phyloP scores from a whole-genome alignment of 73 alveolate genomes.

The Symbiodinium natans region DNA sequence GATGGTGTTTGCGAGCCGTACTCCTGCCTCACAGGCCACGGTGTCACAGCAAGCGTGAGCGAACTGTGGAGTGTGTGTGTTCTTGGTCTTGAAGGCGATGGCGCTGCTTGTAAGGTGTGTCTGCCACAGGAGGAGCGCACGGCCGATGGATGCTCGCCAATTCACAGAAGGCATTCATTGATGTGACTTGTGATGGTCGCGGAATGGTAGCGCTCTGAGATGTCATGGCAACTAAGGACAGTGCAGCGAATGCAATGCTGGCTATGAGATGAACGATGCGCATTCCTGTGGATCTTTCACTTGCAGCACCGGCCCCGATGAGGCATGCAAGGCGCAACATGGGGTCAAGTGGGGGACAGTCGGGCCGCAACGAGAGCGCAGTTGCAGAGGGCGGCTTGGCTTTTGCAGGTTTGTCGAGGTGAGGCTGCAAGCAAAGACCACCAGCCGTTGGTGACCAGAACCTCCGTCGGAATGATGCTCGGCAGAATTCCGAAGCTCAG shows the following conservation, averaged over 20 bases:
- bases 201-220: not conserved
- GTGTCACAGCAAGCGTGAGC: not conserved
- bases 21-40: constrained; percentile 63
- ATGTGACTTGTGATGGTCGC: not conserved
- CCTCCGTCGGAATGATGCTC: not conserved
- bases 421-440: not conserved
- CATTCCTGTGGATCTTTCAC: constrained; percentile 53
- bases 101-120: constrained; percentile 60
- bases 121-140: constrained; percentile 36
- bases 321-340: constrained; percentile 38
- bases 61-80: not conserved
- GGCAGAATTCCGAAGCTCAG: no score
- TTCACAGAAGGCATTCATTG: no score
- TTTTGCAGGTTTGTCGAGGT: constrained; percentile 13
- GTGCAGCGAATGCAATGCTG: constrained; percentile 67
- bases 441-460: not conserved
- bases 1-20: constrained; percentile 59
- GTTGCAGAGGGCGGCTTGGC: no score
- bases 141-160: constrained; percentile 40
- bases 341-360: not conserved
- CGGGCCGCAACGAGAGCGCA: no score
- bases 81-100: constrained; percentile 29
- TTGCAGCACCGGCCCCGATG: constrained; percentile 72
- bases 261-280: constrained; percentile 57
- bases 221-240: not conserved